Evolutionary conservation across 1,284 basidiomycete species (phyloP), one percentile per base, ranked within the genome.

Genomic region (Agaricales sp.): DNA sequence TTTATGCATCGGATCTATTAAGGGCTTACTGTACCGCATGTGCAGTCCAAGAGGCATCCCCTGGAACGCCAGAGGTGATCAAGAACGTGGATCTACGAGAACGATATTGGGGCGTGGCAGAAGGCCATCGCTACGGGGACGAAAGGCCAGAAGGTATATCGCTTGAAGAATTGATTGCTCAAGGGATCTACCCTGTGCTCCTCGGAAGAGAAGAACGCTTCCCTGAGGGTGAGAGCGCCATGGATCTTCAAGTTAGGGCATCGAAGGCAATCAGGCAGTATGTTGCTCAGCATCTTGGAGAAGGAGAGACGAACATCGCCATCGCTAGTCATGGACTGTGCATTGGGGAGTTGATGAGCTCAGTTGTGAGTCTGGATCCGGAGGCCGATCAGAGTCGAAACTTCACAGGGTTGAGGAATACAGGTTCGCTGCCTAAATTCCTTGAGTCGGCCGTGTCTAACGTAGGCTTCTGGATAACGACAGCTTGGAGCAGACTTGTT

Each of bases 1-100:
- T 93, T 54, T 84, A 87, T 62, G 71, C 84, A 2, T 91, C 87
- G 0, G 78, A 83, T 37, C 73, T 92, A 46, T 75, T 80, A 52
- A 77, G 90, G 12, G 88, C 90, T 0, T 69, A 75, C 51, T 69
- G 71, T 53, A 88, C 85, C 1, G 86, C 80, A 0, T 67, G 75
- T 53, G 75, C 75, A 25, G 68, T 88, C 37, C 72, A 71, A 43
- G 63, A 67, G n/a, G 66, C 68, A 24, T 74, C 79, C 49, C 64
- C 69, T 1, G 67, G 70, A 6, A 72, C 78, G 18, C 68, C 78
- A 44, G 67, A 74, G 1, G 64, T 87, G 49, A 70, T 66, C 6
- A 61, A 71, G 35, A 73, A 73, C 19, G 67, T 65, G 4, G 67
- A 77, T 25, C 65, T 82, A 12, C 72, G 78, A 12, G 80, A 83